A percentile compares a stretch with the other conserved stretches of the same genome.
Evolutionary conservation across 768 basidiomycete genomes (phyloP).

Genomic region (Pisolithus tinctorius): DNA sequence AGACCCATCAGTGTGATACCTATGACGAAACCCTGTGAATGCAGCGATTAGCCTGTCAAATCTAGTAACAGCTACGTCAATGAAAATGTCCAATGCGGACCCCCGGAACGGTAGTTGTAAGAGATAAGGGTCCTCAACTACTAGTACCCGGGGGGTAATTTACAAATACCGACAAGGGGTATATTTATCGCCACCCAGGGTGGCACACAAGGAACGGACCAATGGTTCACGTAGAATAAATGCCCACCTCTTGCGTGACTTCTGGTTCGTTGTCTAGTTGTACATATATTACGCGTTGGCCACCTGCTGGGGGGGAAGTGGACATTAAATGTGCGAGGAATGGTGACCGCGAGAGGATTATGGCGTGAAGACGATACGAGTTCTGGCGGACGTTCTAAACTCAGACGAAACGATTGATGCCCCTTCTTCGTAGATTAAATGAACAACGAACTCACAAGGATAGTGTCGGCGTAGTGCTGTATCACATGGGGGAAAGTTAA

Average conservation of each 20-base stretch:
- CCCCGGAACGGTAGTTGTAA: conserved; percentile 13
- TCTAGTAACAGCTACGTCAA: conserved; percentile 3
- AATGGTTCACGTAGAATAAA: conserved; percentile 11
- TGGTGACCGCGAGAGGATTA: conserved; percentile 83
- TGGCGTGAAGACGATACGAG: conserved; percentile 72
- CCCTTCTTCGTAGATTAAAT: conserved; percentile 1
- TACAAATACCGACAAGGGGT: conserved; percentile 14
- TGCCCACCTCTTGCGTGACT: conserved; percentile 75
- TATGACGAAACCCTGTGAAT: conserved; percentile 63
- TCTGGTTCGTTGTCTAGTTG: conserved; percentile 73
- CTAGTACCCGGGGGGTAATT: conserved; percentile 11
- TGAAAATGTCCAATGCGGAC: conserved; percentile 14
- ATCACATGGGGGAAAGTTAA: conserved; percentile 7
- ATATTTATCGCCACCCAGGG: conserved; percentile 15
- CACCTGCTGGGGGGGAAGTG: conserved; percentile 61
- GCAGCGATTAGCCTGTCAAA: conserved; percentile 14
- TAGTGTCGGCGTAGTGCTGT: conserved; percentile 78
- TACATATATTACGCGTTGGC: conserved; percentile 65
- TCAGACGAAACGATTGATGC: conserved; percentile 8
- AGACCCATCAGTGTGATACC: conserved; percentile 33
- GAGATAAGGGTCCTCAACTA: conserved; percentile 9
- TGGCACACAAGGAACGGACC: conserved; percentile 26
- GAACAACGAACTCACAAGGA: conserved; percentile 46
- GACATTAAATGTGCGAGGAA: conserved; percentile 86
- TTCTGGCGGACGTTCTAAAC: conserved; percentile 67